Evolutionary conservation across 2,329 filamentous ascomycete species (phyloP).

Genomic region (Camptophora hylomeconis): DNA sequence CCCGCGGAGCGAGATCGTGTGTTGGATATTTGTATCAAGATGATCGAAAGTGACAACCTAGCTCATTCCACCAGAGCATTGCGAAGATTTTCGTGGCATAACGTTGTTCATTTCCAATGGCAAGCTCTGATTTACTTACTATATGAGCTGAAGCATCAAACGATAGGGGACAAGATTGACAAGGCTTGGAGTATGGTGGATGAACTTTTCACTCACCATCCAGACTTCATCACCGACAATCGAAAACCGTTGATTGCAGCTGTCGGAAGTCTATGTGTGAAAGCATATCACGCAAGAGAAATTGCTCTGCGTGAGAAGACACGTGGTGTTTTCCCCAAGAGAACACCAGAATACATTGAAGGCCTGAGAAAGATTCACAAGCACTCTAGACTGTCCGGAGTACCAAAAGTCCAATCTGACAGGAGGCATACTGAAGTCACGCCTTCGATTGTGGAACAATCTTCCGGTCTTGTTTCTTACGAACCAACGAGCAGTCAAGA

Average conservation of each 20-base stretch:
- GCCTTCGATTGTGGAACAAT: no score
- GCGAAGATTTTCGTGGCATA: slow-evolving; percentile 22
- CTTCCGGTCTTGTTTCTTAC: no score
- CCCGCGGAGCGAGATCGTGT: slow-evolving; percentile 19
- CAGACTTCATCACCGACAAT: slow-evolving; percentile 16
- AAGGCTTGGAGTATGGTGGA: slow-evolving; percentile 25
- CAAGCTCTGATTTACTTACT: slow-evolving; percentile 25
- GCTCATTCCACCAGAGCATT: slow-evolving; percentile 22
- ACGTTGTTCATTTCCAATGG: slow-evolving; percentile 22
- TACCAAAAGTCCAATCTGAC: no score
- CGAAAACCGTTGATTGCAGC: slow-evolving; percentile 21
- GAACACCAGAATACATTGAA: slow-evolving; percentile 13
- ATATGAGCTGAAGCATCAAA: slow-evolving; percentile 23
- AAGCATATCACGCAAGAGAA: slow-evolving; percentile 18
- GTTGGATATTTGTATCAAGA: slow-evolving; percentile 19
- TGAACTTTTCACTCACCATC: slow-evolving; percentile 23
- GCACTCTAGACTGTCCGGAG: no score
- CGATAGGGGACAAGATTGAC: slow-evolving; percentile 19
- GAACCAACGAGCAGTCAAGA: no score
- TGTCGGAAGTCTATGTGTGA: slow-evolving; percentile 22
- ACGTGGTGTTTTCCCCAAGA: slow-evolving; percentile 2
- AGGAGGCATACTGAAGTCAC: no score
- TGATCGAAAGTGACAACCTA: slow-evolving; percentile 23
- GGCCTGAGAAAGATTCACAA: slow-evolving; percentile 12
- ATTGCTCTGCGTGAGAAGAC: slow-evolving; percentile 9